phyloP scores from a whole-genome alignment of 495 filamentous ascomycete species.

The Penicillium dipodomyicola region DNA sequence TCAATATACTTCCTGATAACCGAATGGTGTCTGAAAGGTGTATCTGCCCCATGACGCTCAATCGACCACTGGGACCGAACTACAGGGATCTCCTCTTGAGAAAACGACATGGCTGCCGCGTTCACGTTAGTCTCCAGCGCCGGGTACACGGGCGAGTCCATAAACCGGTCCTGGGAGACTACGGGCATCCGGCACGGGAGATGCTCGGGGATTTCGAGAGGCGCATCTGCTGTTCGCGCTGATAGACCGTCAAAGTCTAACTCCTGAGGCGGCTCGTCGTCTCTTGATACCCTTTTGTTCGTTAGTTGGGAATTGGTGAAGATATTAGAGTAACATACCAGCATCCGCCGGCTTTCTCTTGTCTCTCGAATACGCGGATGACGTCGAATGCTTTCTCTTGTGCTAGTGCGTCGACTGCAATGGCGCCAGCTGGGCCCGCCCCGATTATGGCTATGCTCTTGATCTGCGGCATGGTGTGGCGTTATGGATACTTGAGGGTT shows the following conservation, averaged over 20 bases:
- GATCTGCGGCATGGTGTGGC: conserved; percentile 23
- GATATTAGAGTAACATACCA: conserved; percentile 43
- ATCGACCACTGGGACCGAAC: conserved; percentile 38
- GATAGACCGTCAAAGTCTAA: conserved; percentile 44
- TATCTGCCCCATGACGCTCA: conserved; percentile 35
- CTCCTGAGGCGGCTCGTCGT: conserved; percentile 27
- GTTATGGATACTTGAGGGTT: not conserved
- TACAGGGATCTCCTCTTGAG: conserved; percentile 36
- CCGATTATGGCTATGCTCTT: conserved; percentile 60
- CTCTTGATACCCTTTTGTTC: conserved; percentile 43
- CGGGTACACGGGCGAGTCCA: conserved; percentile 45
- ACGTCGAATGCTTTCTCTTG: conserved; percentile 55
- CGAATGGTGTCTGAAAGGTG: conserved; percentile 39
- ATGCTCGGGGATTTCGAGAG: conserved; percentile 43
- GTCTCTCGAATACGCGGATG: conserved; percentile 59
- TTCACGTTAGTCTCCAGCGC: conserved; percentile 43
- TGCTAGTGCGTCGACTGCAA: conserved; percentile 55
- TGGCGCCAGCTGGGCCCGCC: conserved; percentile 57
- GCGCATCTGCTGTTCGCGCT: conserved; percentile 46
- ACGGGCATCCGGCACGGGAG: conserved; percentile 48
- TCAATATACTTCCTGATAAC: conserved; percentile 43
- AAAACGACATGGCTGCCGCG: conserved; percentile 41
- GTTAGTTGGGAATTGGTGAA: not conserved
- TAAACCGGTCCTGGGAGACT: conserved; percentile 44
- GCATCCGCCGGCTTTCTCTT: conserved; percentile 56